Percentiles rank a stretch among this genome's conserved stretches.
phyloP scores from a whole-genome alignment of 2,329 filamentous ascomycete species.

The Parastagonospora nodorum region DNA sequence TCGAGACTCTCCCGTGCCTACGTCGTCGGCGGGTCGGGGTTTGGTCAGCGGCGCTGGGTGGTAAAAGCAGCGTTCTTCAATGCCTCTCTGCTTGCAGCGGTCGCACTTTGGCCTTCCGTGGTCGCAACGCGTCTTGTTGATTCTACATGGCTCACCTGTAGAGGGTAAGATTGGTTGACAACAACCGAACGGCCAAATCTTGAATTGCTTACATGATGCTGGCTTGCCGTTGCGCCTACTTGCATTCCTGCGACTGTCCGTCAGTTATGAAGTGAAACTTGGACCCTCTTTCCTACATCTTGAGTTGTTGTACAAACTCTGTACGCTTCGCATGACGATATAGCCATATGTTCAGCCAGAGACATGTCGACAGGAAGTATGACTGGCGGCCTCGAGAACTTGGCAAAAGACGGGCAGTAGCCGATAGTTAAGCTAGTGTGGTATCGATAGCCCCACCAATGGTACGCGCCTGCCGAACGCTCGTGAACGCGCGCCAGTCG shows the following conservation, averaged over 20 bases:
- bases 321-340: not conserved
- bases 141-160: slow-evolving; percentile 32
- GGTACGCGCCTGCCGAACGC: slow-evolving; percentile 1
- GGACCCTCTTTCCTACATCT: not conserved
- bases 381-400: not conserved
- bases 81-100: slow-evolving; percentile 40
- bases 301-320: not conserved
- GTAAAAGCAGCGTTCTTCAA: slow-evolving; percentile 41
- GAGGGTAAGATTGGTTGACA: no score
- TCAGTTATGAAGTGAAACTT: not conserved
- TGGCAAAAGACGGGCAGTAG: not conserved
- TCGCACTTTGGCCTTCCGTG: slow-evolving; percentile 39
- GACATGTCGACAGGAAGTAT: not conserved
- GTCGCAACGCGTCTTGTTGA: slow-evolving; percentile 43
- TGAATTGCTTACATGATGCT: slow-evolving; percentile 24
- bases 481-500: not conserved
- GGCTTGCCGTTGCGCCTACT: slow-evolving; percentile 41
- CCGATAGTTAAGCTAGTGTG: not conserved
- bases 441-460: slow-evolving; percentile 8
- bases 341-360: not conserved
- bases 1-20: slow-evolving; percentile 18
- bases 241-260: slow-evolving; percentile 24
- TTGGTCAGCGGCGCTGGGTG: slow-evolving; percentile 45
- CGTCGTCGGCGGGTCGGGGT: slow-evolving; percentile 17
- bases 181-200: no score